Evolutionary conservation across 352 stramenopile genomes (phyloP).

Genomic region (Halophytophthora batemanensis): DNA sequence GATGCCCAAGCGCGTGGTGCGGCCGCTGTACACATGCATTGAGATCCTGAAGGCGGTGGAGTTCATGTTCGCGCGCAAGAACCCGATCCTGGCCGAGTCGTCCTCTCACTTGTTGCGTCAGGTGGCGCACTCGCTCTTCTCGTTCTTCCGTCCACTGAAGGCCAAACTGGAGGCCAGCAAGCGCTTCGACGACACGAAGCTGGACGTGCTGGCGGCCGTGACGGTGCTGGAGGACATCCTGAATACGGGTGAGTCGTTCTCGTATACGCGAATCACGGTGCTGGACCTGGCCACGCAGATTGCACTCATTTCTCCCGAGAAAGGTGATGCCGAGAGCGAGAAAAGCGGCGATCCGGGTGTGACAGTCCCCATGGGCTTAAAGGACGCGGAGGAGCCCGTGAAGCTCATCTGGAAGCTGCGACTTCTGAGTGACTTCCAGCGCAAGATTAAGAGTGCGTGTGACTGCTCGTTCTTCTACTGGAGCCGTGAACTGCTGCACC

Average conservation of each 20-base stretch:
- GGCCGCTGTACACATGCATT: conserved; percentile 86
- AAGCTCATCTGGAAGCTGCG: conserved; percentile 86
- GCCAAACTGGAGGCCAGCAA: conserved; percentile 81
- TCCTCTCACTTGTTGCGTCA: conserved; percentile 72
- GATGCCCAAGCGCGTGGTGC: conserved; percentile 82
- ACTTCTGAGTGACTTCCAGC: conserved; percentile 87
- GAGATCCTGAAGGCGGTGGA: conserved; percentile 92
- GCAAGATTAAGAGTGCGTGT: conserved; percentile 78
- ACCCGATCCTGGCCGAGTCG: conserved; percentile 74
- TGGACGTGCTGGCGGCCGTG: conserved; percentile 80
- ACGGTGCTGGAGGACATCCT: conserved; percentile 85
- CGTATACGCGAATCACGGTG: conserved; percentile 80
- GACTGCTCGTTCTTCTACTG: conserved; percentile 94
- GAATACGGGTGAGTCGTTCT: conserved; percentile 78
- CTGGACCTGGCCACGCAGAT: conserved; percentile 80
- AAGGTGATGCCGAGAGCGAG: conserved; percentile 23
- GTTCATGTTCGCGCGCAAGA: conserved; percentile 90
- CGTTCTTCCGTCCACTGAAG: conserved; percentile 81
- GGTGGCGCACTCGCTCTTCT: conserved; percentile 76
- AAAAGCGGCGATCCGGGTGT: conserved; percentile 42
- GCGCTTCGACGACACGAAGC: conserved; percentile 84
- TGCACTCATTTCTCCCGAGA: conserved; percentile 67
- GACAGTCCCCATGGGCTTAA: conserved; percentile 39
- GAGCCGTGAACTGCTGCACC: conserved; percentile 85
- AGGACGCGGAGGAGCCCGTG: conserved; percentile 66